These are phyloP conservation scores for Aspergillus sclerotioniger DNA, from an alignment of 495 filamentous ascomycete species.

Conservation along the genomic window DNA sequence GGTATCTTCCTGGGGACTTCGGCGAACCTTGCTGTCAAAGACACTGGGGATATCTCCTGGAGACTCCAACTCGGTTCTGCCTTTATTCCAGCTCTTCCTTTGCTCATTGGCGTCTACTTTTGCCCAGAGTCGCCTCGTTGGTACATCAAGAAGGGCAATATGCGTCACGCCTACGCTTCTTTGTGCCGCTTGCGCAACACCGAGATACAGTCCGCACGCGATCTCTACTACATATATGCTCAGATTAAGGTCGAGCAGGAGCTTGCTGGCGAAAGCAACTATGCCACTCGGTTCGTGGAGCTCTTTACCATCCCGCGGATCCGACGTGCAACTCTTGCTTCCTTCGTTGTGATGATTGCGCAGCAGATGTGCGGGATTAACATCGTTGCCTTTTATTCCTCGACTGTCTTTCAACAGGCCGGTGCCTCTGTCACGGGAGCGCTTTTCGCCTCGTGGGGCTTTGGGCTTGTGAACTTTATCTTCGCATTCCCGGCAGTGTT, in stretches of 20 bases:
- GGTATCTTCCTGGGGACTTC: slow-evolving; percentile 72
- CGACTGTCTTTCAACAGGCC: slow-evolving; percentile 67
- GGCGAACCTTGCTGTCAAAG: slow-evolving; percentile 66
- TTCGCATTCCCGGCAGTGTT: slow-evolving; percentile 81
- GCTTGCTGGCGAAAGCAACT: slow-evolving; percentile 48
- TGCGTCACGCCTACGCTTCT: slow-evolving; percentile 55
- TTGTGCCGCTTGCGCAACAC: slow-evolving; percentile 60
- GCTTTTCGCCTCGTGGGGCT: slow-evolving; percentile 73
- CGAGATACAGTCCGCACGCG: slow-evolving; percentile 59
- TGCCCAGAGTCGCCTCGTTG: slow-evolving; percentile 71
- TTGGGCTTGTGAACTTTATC: slow-evolving; percentile 78
- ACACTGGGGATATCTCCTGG: slow-evolving; percentile 61
- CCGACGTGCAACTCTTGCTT: slow-evolving; percentile 64
- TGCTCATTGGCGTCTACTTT: slow-evolving; percentile 60
- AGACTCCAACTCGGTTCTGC: slow-evolving; percentile 76
- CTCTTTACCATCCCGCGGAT: slow-evolving; percentile 68
- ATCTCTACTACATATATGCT: slow-evolving; percentile 65
- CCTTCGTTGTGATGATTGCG: slow-evolving; percentile 65
- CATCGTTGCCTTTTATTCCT: slow-evolving; percentile 85
- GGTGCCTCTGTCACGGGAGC: slow-evolving; percentile 56
- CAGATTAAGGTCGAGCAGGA: slow-evolving; percentile 55
- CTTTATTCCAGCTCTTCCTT: slow-evolving; percentile 69
- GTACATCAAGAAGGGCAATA: slow-evolving; percentile 61
- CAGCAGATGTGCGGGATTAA: slow-evolving; percentile 83
- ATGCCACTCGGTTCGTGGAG: slow-evolving; percentile 57